phyloP scores from a whole-genome alignment of 306 rosid genomes.

The Glycine latifolia region DNA sequence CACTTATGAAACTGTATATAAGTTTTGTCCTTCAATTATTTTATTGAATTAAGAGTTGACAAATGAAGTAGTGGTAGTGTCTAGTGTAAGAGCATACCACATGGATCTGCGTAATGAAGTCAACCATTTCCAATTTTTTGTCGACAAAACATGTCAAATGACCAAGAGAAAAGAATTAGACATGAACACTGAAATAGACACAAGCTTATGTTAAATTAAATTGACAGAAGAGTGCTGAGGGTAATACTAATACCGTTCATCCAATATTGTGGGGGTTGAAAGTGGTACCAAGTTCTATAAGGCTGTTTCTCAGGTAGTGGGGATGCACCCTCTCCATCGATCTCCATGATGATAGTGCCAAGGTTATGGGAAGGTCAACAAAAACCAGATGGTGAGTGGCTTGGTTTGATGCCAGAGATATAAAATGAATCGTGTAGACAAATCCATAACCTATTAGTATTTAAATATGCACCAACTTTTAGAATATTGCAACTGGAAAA shows the following conservation, averaged over 20 bases:
- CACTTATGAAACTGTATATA: no score
- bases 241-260: conserved; percentile 57
- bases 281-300: conserved; percentile 56
- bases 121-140: conserved; percentile 20
- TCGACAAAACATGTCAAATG: conserved; percentile 45
- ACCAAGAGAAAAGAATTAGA: conserved; percentile 39
- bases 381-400: not conserved
- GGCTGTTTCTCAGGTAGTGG: conserved; percentile 50
- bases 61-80: not conserved
- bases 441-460: not conserved
- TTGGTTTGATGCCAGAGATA: not conserved
- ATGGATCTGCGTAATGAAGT: conserved; percentile 54
- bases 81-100: conserved; percentile 46
- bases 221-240: not conserved
- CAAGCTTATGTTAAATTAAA: not conserved
- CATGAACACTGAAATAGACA: not conserved
- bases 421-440: not conserved
- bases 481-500: not conserved
- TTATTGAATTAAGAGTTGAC: not conserved
- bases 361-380: conserved; percentile 1
- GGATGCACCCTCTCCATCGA: not conserved
- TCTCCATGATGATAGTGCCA: conserved; percentile 10
- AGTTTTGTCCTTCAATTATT: not conserved
- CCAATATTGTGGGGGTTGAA: conserved; percentile 58
- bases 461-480: not conserved